These are phyloP conservation scores for Amorphotheca resinae DNA, from an alignment of 495 filamentous ascomycete genomes.

Conservation along the genomic window DNA sequence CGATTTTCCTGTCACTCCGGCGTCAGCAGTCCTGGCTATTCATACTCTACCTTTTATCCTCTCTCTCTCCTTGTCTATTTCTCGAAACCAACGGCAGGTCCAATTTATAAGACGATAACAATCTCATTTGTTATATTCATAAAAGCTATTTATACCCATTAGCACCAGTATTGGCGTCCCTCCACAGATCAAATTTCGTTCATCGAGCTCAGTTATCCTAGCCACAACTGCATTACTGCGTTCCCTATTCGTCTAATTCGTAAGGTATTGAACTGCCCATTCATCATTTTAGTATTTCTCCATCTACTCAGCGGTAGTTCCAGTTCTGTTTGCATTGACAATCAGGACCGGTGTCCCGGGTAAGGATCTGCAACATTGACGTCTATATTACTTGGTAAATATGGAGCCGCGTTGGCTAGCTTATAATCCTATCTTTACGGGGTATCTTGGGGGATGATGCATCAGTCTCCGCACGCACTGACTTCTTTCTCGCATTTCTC, in stretches of 20 bases:
- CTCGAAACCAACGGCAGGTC: slow-evolving; percentile 1
- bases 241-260: slow-evolving; percentile 26
- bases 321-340: slow-evolving; percentile 68
- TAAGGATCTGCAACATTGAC: slow-evolving; percentile 56
- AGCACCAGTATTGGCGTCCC: slow-evolving; percentile 13
- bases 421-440: too few relatives aligned
- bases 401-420: slow-evolving; percentile 61
- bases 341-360: slow-evolving; percentile 44
- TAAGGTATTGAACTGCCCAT: too few relatives aligned
- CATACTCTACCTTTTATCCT: neutral
- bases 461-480: too few relatives aligned
- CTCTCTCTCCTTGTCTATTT: neutral
- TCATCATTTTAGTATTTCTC: slow-evolving; percentile 46
- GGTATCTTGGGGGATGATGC: too few relatives aligned
- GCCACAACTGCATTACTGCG: slow-evolving; percentile 26
- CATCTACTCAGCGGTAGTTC: slow-evolving; percentile 67
- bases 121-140: too few relatives aligned
- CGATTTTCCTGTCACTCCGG: too few relatives aligned
- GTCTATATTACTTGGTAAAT: slow-evolving; percentile 65
- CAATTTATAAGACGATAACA: too few relatives aligned
- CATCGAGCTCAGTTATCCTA: slow-evolving; percentile 13
- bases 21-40: too few relatives aligned
- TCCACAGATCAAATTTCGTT: slow-evolving; percentile 11
- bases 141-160: slow-evolving; percentile 13
- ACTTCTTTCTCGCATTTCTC: too few relatives aligned